These are phyloP conservation scores for Sphaceloma murrayae DNA, from an alignment of 2,329 filamentous ascomycete genomes.

Conservation along the genomic window DNA sequence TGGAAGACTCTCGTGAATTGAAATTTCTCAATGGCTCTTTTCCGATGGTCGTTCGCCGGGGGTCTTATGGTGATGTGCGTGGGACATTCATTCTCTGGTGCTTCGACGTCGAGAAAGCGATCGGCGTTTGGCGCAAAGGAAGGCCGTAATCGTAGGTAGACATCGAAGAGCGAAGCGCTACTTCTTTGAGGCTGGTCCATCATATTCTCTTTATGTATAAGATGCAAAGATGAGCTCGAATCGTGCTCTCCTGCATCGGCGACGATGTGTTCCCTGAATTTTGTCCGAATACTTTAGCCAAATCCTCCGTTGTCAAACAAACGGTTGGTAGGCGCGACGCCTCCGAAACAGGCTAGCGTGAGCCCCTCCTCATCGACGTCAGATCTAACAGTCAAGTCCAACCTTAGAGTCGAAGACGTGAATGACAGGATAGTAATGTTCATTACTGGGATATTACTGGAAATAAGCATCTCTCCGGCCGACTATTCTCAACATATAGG, in stretches of 20 bases:
- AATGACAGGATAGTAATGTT: no score
- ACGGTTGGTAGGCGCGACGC: slow-evolving; percentile 1
- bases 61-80: slow-evolving; percentile 46
- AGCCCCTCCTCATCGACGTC: not conserved
- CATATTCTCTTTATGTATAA: not conserved
- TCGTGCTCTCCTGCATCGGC: slow-evolving; percentile 8
- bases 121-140: slow-evolving; percentile 38
- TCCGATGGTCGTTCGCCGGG: slow-evolving; percentile 71
- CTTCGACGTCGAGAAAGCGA: slow-evolving; percentile 71
- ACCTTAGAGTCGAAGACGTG: no score
- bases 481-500: no score
- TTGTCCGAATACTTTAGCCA: not conserved
- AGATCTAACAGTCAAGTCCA: no score
- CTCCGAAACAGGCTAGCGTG: not conserved
- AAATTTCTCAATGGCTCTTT: slow-evolving; percentile 85
- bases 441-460: no score
- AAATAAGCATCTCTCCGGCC: no score
- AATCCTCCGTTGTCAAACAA: not conserved
- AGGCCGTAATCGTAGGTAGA: slow-evolving; percentile 69
- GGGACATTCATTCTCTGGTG: slow-evolving; percentile 30
- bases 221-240: no score
- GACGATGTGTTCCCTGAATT: not conserved
- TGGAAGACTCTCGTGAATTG: slow-evolving; percentile 91
- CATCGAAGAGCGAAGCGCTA: slow-evolving; percentile 63
- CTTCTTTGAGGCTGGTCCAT: slow-evolving; percentile 4